phyloP scores from a whole-genome alignment of 306 rosid genomes.

The Acacia acuminata region DNA sequence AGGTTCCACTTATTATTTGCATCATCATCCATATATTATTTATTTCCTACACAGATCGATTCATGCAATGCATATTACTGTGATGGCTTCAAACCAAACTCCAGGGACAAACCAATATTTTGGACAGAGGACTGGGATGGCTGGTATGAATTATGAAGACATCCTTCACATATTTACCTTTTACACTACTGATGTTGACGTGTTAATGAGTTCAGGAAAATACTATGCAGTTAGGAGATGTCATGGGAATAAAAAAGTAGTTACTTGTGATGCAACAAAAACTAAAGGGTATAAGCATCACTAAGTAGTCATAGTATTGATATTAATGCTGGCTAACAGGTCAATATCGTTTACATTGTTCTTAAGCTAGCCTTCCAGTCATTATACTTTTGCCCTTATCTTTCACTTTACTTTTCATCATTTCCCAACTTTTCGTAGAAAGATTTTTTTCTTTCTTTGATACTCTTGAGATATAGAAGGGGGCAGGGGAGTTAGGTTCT shows the following conservation, averaged over 20 bases:
- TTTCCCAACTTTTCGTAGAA: not conserved
- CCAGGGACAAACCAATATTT: constrained; percentile 64
- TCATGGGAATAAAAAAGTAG: not conserved
- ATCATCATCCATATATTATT: constrained; percentile 15
- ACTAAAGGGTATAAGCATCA: not conserved
- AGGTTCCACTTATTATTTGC: constrained; percentile 29
- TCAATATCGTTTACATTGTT: constrained; percentile 17
- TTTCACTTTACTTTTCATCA: not conserved
- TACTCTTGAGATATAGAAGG: not conserved
- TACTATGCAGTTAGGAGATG: constrained; percentile 14
- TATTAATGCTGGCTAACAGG: constrained; percentile 20
- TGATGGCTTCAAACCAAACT: constrained; percentile 89
- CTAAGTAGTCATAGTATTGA: constrained; percentile 1
- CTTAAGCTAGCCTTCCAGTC: constrained; percentile 22
- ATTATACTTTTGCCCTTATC: constrained; percentile 11
- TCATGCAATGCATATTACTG: constrained; percentile 96
- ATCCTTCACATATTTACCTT: constrained; percentile 23
- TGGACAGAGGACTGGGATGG: constrained; percentile 99
- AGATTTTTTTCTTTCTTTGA: not conserved
- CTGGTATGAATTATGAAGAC: constrained; percentile 75
- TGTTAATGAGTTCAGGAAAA: constrained; percentile 17
- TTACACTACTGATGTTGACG: constrained; percentile 11
- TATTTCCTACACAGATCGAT: constrained; percentile 62
- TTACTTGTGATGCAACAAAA: constrained; percentile 24
- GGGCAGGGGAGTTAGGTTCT: not conserved